Evolutionary conservation across 129 eudicot species (phyloP).

Genomic region (Flaveria bidentis): DNA sequence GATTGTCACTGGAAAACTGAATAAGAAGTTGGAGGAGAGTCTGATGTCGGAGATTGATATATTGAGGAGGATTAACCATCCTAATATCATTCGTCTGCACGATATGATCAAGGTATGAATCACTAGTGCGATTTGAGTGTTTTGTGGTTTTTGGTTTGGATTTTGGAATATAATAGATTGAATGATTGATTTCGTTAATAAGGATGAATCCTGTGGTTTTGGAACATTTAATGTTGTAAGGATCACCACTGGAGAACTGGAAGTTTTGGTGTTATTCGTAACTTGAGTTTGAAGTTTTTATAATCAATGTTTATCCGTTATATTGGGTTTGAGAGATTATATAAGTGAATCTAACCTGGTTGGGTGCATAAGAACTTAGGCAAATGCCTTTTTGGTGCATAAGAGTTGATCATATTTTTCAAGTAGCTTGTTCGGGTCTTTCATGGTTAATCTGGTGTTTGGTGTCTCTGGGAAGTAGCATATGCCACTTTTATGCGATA

Average conservation of each 20-base stretch:
- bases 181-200: too few relatives aligned
- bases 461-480: constrained; percentile 1
- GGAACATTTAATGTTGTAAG: not conserved
- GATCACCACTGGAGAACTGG: not conserved
- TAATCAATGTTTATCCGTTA: constrained; percentile 12
- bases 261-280: not conserved
- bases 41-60: constrained; percentile 88
- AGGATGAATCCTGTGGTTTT: too few relatives aligned
- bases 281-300: not conserved
- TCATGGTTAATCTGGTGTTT: constrained; percentile 11
- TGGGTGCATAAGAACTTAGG: constrained; percentile 6
- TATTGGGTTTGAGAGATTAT: constrained; percentile 7
- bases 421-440: not conserved
- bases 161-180: too few relatives aligned
- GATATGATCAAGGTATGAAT: constrained; percentile 77
- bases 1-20: constrained; percentile 57
- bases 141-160: too few relatives aligned
- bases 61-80: constrained; percentile 66
- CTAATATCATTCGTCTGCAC: constrained; percentile 79
- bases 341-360: not conserved
- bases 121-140: too few relatives aligned
- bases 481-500: not conserved
- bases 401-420: not conserved
- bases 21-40: constrained; percentile 72
- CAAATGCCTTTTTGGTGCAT: not conserved